Conservation (phyloP, 768 basidiomycete species). For the Psilocybe azurescens region DNA sequence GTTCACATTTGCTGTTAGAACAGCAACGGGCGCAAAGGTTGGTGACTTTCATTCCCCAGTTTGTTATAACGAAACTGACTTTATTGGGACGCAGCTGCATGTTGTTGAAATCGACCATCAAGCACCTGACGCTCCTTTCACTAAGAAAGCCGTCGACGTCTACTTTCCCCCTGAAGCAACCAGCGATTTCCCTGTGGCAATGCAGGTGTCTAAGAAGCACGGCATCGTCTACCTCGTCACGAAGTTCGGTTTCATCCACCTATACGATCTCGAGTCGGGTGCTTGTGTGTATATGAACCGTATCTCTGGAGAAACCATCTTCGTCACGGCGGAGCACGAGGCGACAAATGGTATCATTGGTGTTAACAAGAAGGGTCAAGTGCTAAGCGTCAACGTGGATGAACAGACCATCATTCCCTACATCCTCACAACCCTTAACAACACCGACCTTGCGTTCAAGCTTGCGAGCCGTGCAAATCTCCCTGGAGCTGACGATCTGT, state of each 20-base stretch:
- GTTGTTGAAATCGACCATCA: constrained; percentile 98
- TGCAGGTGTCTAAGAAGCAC: constrained; percentile 98
- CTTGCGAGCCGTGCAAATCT: constrained; percentile 95
- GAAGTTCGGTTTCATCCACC: constrained; percentile 98
- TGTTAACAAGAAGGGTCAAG: constrained; percentile 99
- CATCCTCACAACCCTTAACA: constrained; percentile 91
- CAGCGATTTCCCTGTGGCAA: constrained; percentile 98
- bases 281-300: constrained; percentile 99
- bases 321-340: constrained; percentile 97
- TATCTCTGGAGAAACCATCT: constrained; percentile 99
- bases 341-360: constrained; percentile 95
- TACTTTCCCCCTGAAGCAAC: constrained; percentile 99
- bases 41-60: constrained; percentile 24
- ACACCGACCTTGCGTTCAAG: constrained; percentile 97
- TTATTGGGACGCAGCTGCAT: constrained; percentile 70
- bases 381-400: constrained; percentile 95
- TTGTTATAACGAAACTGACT: constrained; percentile 8
- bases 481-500: constrained; percentile 97
- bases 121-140: constrained; percentile 89
- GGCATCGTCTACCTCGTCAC: constrained; percentile 98
- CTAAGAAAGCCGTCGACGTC: constrained; percentile 97
- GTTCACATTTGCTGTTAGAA: constrained; percentile 94
- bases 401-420: constrained; percentile 97
- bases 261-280: constrained; percentile 97
- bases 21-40: constrained; percentile 98